Conservation (phyloP, 768 basidiomycete species). For the Dioszegia hungarica region DNA sequence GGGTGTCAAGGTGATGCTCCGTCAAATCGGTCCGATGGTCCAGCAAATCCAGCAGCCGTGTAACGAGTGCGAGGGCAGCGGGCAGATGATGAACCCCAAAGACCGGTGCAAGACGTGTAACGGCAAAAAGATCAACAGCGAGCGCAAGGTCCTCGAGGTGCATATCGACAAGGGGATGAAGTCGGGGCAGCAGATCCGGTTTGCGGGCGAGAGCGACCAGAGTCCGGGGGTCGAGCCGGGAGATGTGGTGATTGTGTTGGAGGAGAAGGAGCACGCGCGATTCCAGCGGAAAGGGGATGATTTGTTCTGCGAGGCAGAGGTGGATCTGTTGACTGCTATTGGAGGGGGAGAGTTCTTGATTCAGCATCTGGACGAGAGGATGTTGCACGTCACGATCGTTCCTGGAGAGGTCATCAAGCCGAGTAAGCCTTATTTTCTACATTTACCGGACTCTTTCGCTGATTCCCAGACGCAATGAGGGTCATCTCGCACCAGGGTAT, state of each 20-base stretch:
- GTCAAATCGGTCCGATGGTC: constrained; percentile 99
- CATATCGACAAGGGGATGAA: constrained; percentile 80
- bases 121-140: constrained; percentile 84
- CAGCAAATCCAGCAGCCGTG: constrained; percentile 96
- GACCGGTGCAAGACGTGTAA: constrained; percentile 89
- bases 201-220: constrained; percentile 82
- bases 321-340: constrained; percentile 88
- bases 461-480: constrained; percentile 70
- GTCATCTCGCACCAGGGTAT: constrained; percentile 93
- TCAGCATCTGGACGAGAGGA: constrained; percentile 89
- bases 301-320: constrained; percentile 75
- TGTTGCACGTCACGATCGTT: constrained; percentile 68
- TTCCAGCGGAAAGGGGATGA: constrained; percentile 81
- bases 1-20: constrained; percentile 81
- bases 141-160: constrained; percentile 96
- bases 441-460: neutral
- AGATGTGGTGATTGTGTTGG: constrained; percentile 94
- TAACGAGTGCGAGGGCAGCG: constrained; percentile 86
- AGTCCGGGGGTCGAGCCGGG: constrained; percentile 85
- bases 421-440: constrained; percentile 58
- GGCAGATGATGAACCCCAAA: constrained; percentile 89
- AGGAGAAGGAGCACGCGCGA: constrained; percentile 78
- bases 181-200: constrained; percentile 88
- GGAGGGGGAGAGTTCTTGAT: constrained; percentile 86
- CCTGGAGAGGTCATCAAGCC: constrained; percentile 92